Percentiles rank a stretch among this genome's conserved stretches.
These are phyloP conservation scores for Monosporascus sp. DNA, from an alignment of 2,329 filamentous ascomycete species.

Conservation along the genomic window DNA sequence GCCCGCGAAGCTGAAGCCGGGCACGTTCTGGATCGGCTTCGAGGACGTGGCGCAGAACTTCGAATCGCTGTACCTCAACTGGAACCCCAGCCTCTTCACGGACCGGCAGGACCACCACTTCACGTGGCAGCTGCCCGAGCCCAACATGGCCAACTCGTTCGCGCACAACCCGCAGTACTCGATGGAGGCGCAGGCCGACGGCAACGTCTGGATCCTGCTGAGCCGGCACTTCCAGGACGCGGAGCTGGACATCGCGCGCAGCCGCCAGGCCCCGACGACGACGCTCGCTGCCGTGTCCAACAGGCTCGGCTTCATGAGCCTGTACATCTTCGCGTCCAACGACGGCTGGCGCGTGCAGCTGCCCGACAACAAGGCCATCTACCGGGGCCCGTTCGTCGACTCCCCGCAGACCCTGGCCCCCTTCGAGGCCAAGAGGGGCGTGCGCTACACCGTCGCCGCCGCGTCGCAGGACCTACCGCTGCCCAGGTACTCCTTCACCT, in stretches of 20 bases:
- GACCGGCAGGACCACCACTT: constrained; percentile 88
- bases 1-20: constrained; percentile 43
- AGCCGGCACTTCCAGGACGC: constrained; percentile 77
- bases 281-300: constrained; percentile 39
- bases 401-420: constrained; percentile 86
- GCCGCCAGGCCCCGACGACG: constrained; percentile 13
- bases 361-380: constrained; percentile 59
- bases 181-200: constrained; percentile 51
- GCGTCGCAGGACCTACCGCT: constrained; percentile 75
- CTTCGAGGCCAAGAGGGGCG: constrained; percentile 48
- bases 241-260: constrained; percentile 52
- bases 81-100: constrained; percentile 82
- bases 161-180: constrained; percentile 69
- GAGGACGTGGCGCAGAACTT: constrained; percentile 88
- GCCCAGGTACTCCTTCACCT: constrained; percentile 73
- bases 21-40: constrained; percentile 91
- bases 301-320: constrained; percentile 75
- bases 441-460: constrained; percentile 57
- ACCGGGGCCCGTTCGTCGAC: constrained; percentile 83
- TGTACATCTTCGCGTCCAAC: constrained; percentile 70
- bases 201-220: constrained; percentile 76
- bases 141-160: constrained; percentile 48
- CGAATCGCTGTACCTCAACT: constrained; percentile 94
- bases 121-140: constrained; percentile 60
- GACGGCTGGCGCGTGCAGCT: constrained; percentile 68